phyloP scores from a whole-genome alignment of 192 early-diverging fungal genomes.

The Backusella psychrophila region DNA sequence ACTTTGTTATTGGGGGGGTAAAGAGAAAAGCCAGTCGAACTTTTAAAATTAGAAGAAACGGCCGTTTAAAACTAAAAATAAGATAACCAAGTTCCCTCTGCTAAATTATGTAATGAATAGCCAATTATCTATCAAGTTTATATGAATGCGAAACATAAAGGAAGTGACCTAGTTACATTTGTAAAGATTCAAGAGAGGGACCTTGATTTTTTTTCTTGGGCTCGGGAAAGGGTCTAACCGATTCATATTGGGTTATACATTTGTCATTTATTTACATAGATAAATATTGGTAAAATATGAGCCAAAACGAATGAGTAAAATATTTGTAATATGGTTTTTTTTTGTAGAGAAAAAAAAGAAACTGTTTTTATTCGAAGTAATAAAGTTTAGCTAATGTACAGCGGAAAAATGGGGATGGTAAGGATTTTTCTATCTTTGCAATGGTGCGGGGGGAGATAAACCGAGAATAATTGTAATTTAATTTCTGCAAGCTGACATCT shows the following conservation, averaged over 20 bases:
- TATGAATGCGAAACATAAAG: not conserved
- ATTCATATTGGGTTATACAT: not conserved
- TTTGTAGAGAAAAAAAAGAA: no score
- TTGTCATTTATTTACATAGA: not conserved
- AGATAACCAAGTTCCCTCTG: not conserved
- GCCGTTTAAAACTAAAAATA: not conserved
- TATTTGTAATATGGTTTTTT: no score
- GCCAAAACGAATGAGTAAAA: no score
- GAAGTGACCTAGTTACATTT: not conserved
- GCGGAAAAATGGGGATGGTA: no score
- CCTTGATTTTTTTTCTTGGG: not conserved
- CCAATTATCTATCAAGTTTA: not conserved
- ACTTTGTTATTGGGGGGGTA: not conserved
- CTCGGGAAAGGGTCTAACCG: not conserved
- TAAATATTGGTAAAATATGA: not conserved
- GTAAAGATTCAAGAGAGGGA: not conserved
- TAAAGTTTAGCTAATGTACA: no score
- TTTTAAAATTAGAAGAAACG: not conserved
- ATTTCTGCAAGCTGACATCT: no score
- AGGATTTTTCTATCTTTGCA: no score
- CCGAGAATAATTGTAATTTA: no score
- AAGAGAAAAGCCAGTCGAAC: not conserved
- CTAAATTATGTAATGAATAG: not conserved
- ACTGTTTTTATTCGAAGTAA: no score
- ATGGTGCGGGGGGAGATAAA: no score